Base-by-base conservation (phyloP, 2,329 filamentous ascomycete genomes). In the Monilinia aucupariae region DNA sequence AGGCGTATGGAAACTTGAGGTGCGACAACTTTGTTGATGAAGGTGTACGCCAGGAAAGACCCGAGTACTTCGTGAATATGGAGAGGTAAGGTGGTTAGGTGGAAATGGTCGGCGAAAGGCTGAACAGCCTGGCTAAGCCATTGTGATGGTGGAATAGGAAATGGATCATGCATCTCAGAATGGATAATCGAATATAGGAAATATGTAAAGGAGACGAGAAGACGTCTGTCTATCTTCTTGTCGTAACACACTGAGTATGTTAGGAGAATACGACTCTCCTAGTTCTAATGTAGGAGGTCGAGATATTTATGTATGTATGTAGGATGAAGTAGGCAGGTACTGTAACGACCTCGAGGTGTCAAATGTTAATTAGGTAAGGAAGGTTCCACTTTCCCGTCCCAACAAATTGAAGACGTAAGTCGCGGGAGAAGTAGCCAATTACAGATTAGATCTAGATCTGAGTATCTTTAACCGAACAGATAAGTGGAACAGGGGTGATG, bases 11-110 rank as follows among this genome's bases (percentile, higher is more conserved):
- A 92, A 43, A 92, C 61, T 48, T 79, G 71, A 8, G 91, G 91
- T 59, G 90, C 88, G 66, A 92, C 71, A 65, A 85, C 81, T 68
- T 79, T 78, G 75, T 86, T 85, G 72, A 90, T 82, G 71, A 86
- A 75, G 60, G 87, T 84, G 78, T 96, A 96, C 67, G 89, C 76
- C 39, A 83, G 68, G 64, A 86, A 85, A 32, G 86, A 85, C 66
- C 85, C 76, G 62, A 90, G 65, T 56, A 93, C 81, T 76, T 96
- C 89, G 78, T 94, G 90, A 70, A 90, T 80, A 76, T 96, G 91
- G 55, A 89, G 77, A 20, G 89, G 87, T 25, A 94, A 82, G 7
- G 87, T 87, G 10, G 83, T 79, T 52, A 93, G 79, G 59, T 78
- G 75, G 64, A 88, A 77, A 65, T 77, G 78, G 69, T 88, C 82